These are phyloP conservation scores for Fusarium sp. DNA, from an alignment of 2,329 filamentous ascomycete species.

Conservation along the genomic window DNA sequence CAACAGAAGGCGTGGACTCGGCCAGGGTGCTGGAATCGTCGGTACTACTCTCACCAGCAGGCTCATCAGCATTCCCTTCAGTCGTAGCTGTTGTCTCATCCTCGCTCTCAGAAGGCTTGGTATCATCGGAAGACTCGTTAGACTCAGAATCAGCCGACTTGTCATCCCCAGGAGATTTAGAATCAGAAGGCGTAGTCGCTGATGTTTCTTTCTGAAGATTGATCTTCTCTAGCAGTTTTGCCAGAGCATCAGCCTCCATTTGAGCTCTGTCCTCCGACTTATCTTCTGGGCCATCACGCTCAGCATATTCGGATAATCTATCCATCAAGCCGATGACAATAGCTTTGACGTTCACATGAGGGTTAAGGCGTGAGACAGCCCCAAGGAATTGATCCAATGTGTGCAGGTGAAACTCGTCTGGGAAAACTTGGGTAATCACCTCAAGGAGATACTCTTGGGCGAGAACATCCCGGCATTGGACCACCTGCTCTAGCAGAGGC, in stretches of 20 bases:
- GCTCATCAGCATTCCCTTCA: constrained; percentile 34
- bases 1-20: constrained; percentile 55
- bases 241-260: constrained; percentile 85
- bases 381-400: constrained; percentile 95
- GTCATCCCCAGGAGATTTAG: constrained; percentile 41
- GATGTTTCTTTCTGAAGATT: constrained; percentile 71
- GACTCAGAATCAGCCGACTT: constrained; percentile 50
- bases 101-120: constrained; percentile 36
- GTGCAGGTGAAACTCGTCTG: constrained; percentile 97
- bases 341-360: constrained; percentile 96
- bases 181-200: constrained; percentile 22
- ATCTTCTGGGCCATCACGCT: constrained; percentile 82
- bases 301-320: constrained; percentile 92
- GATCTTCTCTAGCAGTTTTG: constrained; percentile 81
- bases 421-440: constrained; percentile 98
- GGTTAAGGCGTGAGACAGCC: constrained; percentile 91
- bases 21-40: constrained; percentile 50
- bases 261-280: constrained; percentile 76
- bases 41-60: constrained; percentile 42
- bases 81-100: constrained; percentile 37
- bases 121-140: constrained; percentile 48
- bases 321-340: constrained; percentile 99
- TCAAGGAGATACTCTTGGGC: constrained; percentile 98
- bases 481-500: constrained; percentile 93
- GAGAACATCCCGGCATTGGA: constrained; percentile 95